Conservation (phyloP, 2,329 filamentous ascomycete genomes). For the Paracoccidioides brasiliensis region DNA sequence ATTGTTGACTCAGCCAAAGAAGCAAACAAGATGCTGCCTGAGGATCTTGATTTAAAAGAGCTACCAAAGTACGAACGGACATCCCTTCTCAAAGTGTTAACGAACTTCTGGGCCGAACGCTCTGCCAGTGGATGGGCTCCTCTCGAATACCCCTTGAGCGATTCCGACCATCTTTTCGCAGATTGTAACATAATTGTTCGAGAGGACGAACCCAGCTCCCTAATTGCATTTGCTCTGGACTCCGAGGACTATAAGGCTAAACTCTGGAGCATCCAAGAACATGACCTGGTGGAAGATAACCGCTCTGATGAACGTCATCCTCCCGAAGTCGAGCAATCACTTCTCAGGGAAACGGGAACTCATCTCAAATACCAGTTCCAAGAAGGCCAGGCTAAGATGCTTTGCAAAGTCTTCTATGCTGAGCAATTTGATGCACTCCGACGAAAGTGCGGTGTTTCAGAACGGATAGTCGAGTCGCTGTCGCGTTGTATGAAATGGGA, state of each 20-base stretch:
- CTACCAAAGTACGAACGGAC: slow-evolving; percentile 87
- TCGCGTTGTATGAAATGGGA: slow-evolving; percentile 97
- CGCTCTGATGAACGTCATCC: slow-evolving; percentile 38
- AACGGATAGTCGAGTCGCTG: slow-evolving; percentile 87
- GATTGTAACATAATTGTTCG: slow-evolving; percentile 95
- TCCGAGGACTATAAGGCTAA: slow-evolving; percentile 79
- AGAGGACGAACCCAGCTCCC: slow-evolving; percentile 91
- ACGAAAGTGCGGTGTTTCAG: slow-evolving; percentile 80
- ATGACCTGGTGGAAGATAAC: slow-evolving; percentile 19
- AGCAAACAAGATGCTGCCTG: slow-evolving; percentile 37
- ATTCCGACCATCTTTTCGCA: slow-evolving; percentile 87
- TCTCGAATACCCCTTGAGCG: slow-evolving; percentile 79
- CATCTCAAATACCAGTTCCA: slow-evolving; percentile 94
- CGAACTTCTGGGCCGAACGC: slow-evolving; percentile 96
- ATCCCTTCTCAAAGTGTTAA: slow-evolving; percentile 87
- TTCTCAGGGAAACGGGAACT: slow-evolving; percentile 73
- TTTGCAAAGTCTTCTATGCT: slow-evolving; percentile 97
- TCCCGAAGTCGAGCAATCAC: slow-evolving; percentile 67
- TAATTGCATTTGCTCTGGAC: slow-evolving; percentile 84
- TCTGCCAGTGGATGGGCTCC: slow-evolving; percentile 89
- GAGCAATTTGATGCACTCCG: slow-evolving; percentile 94
- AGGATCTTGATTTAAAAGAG: slow-evolving; percentile 51
- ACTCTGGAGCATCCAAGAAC: slow-evolving; percentile 37
- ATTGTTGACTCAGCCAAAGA: slow-evolving; percentile 38
- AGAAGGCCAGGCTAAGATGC: slow-evolving; percentile 85